phyloP scores from a whole-genome alignment of 768 basidiomycete species.

The Agrocybe pediades region DNA sequence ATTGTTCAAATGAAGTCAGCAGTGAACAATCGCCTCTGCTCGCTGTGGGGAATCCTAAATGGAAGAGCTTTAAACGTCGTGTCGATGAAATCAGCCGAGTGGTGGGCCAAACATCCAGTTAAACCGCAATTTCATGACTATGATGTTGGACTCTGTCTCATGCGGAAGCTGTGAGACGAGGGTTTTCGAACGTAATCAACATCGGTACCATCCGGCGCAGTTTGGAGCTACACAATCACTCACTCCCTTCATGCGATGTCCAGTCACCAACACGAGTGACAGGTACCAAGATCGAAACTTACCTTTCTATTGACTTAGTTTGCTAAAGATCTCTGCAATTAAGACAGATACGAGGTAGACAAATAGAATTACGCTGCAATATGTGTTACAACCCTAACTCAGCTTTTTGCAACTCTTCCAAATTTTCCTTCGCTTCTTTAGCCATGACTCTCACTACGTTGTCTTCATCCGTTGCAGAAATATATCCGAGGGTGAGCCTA shows the following conservation, averaged over 20 bases:
- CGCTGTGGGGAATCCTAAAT: conserved; percentile 62
- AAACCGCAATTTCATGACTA: conserved; percentile 19
- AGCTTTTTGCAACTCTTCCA: conserved; percentile 52
- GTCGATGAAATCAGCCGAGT: conserved; percentile 77
- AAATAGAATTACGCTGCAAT: conserved; percentile 21
- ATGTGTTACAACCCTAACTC: conserved; percentile 36
- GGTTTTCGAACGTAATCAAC: background rate
- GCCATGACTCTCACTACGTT: conserved; percentile 75
- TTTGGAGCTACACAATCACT: conserved; percentile 9
- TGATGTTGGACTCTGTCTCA: background rate
- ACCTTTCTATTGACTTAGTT: conserved; percentile 86
- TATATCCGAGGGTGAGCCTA: conserved; percentile 65
- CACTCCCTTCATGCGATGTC: conserved; percentile 5
- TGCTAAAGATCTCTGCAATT: conserved; percentile 57
- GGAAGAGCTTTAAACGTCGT: conserved; percentile 66
- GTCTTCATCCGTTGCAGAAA: conserved; percentile 74
- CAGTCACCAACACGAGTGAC: conserved; percentile 12
- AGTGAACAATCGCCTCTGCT: conserved; percentile 59
- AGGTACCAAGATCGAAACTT: conserved; percentile 57
- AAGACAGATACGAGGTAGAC: conserved; percentile 95
- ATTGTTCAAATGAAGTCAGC: conserved; percentile 44
- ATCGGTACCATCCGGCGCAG: conserved; percentile 16
- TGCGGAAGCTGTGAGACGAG: background rate
- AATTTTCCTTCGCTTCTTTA: conserved; percentile 59
- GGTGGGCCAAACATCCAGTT: conserved; percentile 42